phyloP scores from a whole-genome alignment of 129 eudicot species.

The Escallonia herrerae region DNA sequence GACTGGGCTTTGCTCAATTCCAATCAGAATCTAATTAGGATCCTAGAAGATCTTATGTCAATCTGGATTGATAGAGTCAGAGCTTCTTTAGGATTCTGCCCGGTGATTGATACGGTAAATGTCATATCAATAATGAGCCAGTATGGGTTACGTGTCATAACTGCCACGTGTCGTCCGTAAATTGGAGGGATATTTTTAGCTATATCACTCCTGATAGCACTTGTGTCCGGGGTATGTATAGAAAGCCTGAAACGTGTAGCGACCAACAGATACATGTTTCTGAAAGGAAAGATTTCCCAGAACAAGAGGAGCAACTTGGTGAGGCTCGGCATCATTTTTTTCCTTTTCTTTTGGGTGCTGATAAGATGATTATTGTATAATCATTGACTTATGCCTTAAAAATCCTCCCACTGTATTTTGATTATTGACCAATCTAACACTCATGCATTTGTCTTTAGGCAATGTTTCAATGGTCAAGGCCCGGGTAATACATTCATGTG shows the following conservation, averaged over 20 bases:
- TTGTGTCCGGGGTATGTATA: not conserved
- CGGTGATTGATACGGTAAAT: too few species aligned
- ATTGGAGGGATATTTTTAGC: too few species aligned
- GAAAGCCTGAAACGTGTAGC: not conserved
- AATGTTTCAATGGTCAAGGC: slow-evolving; percentile 4
- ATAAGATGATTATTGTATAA: not conserved
- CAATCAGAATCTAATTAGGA: too few species aligned
- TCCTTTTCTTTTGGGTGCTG: too few species aligned
- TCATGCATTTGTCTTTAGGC: not conserved
- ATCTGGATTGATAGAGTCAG: too few species aligned
- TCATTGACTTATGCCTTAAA: not conserved
- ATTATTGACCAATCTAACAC: not conserved
- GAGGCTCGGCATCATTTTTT: not conserved
- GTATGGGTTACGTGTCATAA: too few species aligned
- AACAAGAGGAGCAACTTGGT: slow-evolving; percentile 12
- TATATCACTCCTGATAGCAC: slow-evolving; percentile 16
- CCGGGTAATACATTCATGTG: not conserved
- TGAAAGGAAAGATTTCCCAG: slow-evolving; percentile 2
- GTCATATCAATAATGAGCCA: too few species aligned
- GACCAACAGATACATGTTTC: not conserved
- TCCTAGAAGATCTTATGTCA: too few species aligned
- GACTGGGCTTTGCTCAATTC: too few species aligned
- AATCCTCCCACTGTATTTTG: not conserved
- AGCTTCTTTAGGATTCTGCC: too few species aligned
- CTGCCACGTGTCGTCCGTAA: too few species aligned